These are phyloP conservation scores for Candida xiaguanensis DNA, from an alignment of 805 yeast species.

Conservation along the genomic window DNA sequence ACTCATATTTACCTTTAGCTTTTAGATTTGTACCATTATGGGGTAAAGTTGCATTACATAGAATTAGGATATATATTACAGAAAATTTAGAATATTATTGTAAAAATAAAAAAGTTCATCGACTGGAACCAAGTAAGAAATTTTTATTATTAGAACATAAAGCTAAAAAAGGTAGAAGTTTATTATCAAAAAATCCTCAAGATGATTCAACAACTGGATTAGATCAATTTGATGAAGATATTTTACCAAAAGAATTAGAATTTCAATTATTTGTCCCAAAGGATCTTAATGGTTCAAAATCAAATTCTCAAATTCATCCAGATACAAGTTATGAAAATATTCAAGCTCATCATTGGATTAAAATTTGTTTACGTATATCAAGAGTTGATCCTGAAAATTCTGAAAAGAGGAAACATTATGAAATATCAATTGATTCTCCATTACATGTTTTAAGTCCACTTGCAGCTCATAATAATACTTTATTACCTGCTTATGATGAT, in stretches of 20 bases:
- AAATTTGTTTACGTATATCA: constrained; percentile 78
- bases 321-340: constrained; percentile 79
- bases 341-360: constrained; percentile 94
- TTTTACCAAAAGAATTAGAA: constrained; percentile 75
- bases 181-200: constrained; percentile 39
- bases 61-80: constrained; percentile 80
- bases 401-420: constrained; percentile 81
- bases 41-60: constrained; percentile 81
- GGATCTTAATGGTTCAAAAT: constrained; percentile 46
- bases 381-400: constrained; percentile 51
- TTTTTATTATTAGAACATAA: constrained; percentile 76
- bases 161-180: constrained; percentile 49
- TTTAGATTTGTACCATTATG: constrained; percentile 75
- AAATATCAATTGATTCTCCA: constrained; percentile 93
- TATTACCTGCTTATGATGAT: constrained; percentile 66
- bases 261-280: constrained; percentile 85
- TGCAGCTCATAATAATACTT: constrained; percentile 78
- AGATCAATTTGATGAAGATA: constrained; percentile 38
- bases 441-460: constrained; percentile 72
- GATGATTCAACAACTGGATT: constrained; percentile 26
- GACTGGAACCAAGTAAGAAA: constrained; percentile 87
- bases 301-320: constrained; percentile 59
- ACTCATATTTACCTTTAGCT: constrained; percentile 79
- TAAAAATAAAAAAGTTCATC: constrained; percentile 78
- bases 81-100: constrained; percentile 92